Base-by-base conservation (phyloP, 140 eudicot species). In the Anethum foeniculum region DNA sequence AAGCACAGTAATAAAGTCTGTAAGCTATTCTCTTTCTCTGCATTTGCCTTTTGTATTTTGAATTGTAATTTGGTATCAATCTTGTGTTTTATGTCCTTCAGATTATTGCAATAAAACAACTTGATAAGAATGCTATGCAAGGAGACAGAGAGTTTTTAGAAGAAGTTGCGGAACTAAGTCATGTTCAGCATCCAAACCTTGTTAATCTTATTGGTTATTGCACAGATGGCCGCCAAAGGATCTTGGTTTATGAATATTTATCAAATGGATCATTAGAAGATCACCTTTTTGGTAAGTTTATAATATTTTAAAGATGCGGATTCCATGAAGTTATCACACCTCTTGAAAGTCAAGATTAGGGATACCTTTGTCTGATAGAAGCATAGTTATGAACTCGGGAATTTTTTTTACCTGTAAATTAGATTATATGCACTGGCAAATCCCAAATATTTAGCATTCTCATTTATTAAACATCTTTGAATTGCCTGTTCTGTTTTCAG, bases 61-160 rank as follows among this genome's bases (percentile, higher is more conserved):
- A 34, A 43, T 67, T 62, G 69, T 9, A 62, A 25, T 62, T 18
- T 62, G 69, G 36, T 62, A 25, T 3, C 14, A 25, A 62, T 62
- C 36, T 62, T 25, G 18, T 62, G 69, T 43, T 82, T 52, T 15
- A 19, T 79, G 46, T 56, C 16, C 41, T n/a, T 78, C 82, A 92
- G 97, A 74, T 67, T 71, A 92, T 92, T 34, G 97, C 96, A 0
- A 89, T 92, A 34, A 92, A 92, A 80, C 97, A 90, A 80, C 91
- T 92, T 7, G 97, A 92, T 85, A 88, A 87, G 87, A 92, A 88
- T 56, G 91, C 93, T 39, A 81, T 87, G 54, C 96, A 92, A 83
- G 97, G 96, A 34, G 90, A 88, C 69, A 78, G 79, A 58, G 97
- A 90, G 43, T 92, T 92, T 80, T 85, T 92, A 18, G 91, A 93